phyloP scores from a whole-genome alignment of 139 green algal species.

The Chlorella vulgaris region DNA sequence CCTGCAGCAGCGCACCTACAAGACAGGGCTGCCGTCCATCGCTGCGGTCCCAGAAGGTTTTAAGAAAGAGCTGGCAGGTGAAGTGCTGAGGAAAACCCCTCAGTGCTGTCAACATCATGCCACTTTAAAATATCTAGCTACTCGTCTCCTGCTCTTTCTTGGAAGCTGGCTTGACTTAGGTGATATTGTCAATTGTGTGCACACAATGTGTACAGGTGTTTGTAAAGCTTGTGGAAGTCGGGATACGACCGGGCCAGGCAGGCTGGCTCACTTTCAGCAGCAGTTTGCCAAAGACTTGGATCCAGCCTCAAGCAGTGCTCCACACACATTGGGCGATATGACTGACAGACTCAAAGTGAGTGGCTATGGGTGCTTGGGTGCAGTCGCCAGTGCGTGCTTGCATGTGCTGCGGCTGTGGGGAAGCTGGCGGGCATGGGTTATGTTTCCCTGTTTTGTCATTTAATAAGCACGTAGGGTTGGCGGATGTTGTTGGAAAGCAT shows the following conservation, averaged over 20 bases:
- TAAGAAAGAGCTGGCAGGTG: conserved; percentile 70
- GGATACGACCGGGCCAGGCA: conserved; percentile 1
- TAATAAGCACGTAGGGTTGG: conserved; percentile 75
- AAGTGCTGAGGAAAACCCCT: not conserved
- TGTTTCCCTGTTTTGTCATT: not conserved
- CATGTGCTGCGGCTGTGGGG: not conserved
- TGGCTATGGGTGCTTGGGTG: not conserved
- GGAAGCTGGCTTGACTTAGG: no score
- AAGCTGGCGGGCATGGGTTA: not conserved
- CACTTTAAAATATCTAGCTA: no score
- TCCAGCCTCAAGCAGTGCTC: conserved; percentile 76
- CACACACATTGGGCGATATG: conserved; percentile 85
- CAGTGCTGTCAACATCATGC: not conserved
- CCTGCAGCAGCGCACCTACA: conserved; percentile 93
- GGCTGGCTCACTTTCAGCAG: conserved; percentile 70
- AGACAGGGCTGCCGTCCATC: conserved; percentile 60
- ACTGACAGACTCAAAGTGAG: conserved; percentile 81
- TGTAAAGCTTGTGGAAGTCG: conserved; percentile 75
- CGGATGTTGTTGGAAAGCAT: conserved; percentile 68
- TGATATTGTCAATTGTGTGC: no score
- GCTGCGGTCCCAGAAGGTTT: conserved; percentile 77
- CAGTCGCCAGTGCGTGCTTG: not conserved
- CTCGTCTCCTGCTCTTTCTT: no score
- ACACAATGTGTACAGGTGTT: conserved; percentile 66
- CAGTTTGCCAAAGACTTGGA: conserved; percentile 91